These are phyloP conservation scores for Penicillium janthinellum DNA, from an alignment of 2,329 filamentous ascomycete genomes.

Conservation along the genomic window DNA sequence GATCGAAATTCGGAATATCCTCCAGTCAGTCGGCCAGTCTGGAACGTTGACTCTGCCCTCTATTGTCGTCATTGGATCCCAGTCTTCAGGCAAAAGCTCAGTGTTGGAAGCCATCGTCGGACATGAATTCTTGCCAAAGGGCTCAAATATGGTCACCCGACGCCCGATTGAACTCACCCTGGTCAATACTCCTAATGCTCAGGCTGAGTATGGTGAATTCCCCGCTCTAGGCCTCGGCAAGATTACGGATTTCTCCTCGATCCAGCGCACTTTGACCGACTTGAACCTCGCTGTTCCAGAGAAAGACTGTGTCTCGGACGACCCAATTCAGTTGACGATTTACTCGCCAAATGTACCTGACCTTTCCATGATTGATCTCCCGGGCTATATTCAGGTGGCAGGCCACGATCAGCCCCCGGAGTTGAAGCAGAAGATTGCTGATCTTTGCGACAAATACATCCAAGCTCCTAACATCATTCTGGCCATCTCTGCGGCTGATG, in stretches of 20 bases:
- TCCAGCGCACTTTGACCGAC: slow-evolving; percentile 92
- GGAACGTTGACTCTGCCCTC: slow-evolving; percentile 86
- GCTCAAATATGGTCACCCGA: slow-evolving; percentile 97
- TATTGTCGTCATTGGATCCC: slow-evolving; percentile 98
- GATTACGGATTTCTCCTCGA: slow-evolving; percentile 78
- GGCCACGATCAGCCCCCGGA: slow-evolving; percentile 87
- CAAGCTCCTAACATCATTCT: slow-evolving; percentile 94
- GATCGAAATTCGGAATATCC: slow-evolving; percentile 94
- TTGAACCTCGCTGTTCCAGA: slow-evolving; percentile 92
- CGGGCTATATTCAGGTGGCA: slow-evolving; percentile 95
- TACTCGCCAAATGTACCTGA: slow-evolving; percentile 96
- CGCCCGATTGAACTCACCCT: slow-evolving; percentile 94
- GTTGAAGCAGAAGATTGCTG: slow-evolving; percentile 91
- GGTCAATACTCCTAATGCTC: slow-evolving; percentile 87
- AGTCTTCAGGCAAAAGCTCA: slow-evolving; percentile 97
- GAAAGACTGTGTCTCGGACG: slow-evolving; percentile 88
- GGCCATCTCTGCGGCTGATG: slow-evolving; percentile 95
- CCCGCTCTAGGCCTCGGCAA: slow-evolving; percentile 86
- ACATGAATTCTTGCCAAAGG: slow-evolving; percentile 96
- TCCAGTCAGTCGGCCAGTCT: slow-evolving; percentile 90
- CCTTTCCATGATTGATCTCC: slow-evolving; percentile 91
- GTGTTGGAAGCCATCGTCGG: slow-evolving; percentile 96
- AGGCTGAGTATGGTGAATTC: slow-evolving; percentile 93
- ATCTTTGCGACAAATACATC: slow-evolving; percentile 98
- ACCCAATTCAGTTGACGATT: slow-evolving; percentile 93